Evolutionary conservation across 352 stramenopile genomes (phyloP).

Genomic region (Globisporangium apiculatum): DNA sequence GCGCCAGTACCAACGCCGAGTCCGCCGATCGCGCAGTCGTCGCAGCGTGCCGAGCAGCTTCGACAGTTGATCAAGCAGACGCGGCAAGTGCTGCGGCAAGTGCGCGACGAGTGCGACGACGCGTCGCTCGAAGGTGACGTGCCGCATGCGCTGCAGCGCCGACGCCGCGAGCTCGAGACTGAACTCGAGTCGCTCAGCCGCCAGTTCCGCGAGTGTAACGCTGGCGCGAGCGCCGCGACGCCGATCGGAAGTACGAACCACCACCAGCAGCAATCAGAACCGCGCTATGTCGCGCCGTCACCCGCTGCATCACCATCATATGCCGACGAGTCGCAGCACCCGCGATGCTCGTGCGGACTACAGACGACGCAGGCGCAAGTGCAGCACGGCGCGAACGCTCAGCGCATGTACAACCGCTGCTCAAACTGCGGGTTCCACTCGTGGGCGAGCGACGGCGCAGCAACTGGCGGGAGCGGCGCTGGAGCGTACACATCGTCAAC

Average conservation of each 20-base stretch:
- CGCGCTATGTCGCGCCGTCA: not conserved
- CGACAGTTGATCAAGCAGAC: conserved; percentile 53
- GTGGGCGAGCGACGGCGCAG: conserved; percentile 39
- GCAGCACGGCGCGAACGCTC: conserved; percentile 59
- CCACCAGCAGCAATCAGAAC: conserved; percentile 1
- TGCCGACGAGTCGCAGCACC: too few relatives aligned
- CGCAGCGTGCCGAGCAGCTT: conserved; percentile 23
- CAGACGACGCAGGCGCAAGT: conserved; percentile 47
- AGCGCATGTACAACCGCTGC: conserved; percentile 65
- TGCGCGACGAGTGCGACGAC: conserved; percentile 79
- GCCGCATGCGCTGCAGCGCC: conserved; percentile 33
- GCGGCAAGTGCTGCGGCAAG: conserved; percentile 47
- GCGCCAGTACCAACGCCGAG: not conserved
- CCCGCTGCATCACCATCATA: conserved; percentile 2
- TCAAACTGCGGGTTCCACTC: conserved; percentile 70
- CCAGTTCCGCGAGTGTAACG: conserved; percentile 39
- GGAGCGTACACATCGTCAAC: too few relatives aligned
- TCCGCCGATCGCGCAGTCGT: conserved; percentile 6
- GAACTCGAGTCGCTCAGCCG: conserved; percentile 53
- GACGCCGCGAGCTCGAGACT: conserved; percentile 43
- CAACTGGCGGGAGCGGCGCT: conserved; percentile 3
- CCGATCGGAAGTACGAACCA: not conserved
- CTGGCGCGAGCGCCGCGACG: too few relatives aligned
- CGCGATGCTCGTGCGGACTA: conserved; percentile 55
- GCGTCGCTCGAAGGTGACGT: conserved; percentile 75